Evolutionary conservation across 2,329 filamentous ascomycete genomes (phyloP).

Genomic region (Gremmenia infestans): DNA sequence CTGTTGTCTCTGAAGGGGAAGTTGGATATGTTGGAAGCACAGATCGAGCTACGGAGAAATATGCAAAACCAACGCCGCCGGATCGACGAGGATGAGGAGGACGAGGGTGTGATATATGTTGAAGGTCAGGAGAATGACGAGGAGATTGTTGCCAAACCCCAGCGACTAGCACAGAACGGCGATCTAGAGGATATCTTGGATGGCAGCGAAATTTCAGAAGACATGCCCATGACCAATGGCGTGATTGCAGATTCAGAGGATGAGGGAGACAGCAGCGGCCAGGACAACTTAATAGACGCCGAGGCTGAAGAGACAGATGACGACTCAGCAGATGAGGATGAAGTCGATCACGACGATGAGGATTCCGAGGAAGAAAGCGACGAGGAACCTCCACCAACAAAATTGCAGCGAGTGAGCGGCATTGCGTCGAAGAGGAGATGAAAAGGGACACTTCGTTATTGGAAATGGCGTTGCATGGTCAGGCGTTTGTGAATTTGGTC

Average conservation of each 20-base stretch:
- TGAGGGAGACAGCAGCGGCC: constrained; percentile 39
- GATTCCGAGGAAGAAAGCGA: constrained; percentile 42
- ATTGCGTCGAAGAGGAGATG: constrained; percentile 25
- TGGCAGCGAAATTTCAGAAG: constrained; percentile 31
- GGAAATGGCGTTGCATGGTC: constrained; percentile 28
- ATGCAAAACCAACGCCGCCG: constrained; percentile 49
- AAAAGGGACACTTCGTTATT: constrained; percentile 7
- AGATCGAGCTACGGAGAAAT: constrained; percentile 73
- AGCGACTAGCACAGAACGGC: constrained; percentile 18
- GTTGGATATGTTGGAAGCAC: constrained; percentile 86
- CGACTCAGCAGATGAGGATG: constrained; percentile 37
- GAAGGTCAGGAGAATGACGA: constrained; percentile 63
- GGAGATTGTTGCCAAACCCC: constrained; percentile 48
- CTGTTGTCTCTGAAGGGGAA: constrained; percentile 89
- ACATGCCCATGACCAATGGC: constrained; percentile 38
- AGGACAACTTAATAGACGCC: constrained; percentile 44
- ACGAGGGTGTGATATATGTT: constrained; percentile 72
- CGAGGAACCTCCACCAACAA: constrained; percentile 31
- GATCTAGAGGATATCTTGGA: constrained; percentile 22
- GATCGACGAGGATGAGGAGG: constrained; percentile 40
- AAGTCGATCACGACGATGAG: constrained; percentile 40
- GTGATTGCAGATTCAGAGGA: constrained; percentile 45
- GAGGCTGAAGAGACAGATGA: constrained; percentile 43
- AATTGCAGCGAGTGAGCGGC: constrained; percentile 23
- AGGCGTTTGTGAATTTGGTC: constrained; percentile 6